A percentile compares a stretch with the other conserved stretches of the same genome.
These are phyloP conservation scores for Arthroderma uncinatum DNA, from an alignment of 2,329 filamentous ascomycete genomes.

Conservation along the genomic window DNA sequence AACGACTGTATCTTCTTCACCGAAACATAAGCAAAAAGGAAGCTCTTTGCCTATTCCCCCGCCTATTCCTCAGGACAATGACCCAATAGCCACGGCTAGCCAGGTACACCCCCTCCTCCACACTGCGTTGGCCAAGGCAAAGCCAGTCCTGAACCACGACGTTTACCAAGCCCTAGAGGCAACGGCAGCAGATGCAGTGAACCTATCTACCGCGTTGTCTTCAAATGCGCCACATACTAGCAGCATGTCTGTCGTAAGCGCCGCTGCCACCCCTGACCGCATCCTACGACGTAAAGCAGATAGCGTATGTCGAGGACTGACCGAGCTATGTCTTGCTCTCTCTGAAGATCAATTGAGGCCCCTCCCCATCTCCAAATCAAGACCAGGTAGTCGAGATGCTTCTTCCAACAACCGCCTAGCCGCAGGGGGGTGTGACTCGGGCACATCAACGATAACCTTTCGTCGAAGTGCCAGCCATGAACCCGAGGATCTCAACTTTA, in stretches of 20 bases:
- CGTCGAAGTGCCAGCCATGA: constrained; percentile 32
- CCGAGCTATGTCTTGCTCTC: constrained; percentile 79
- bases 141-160: constrained; percentile 54
- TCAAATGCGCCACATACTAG: constrained; percentile 50
- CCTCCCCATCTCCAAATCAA: constrained; percentile 18
- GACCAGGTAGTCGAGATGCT: constrained; percentile 23
- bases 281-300: constrained; percentile 84
- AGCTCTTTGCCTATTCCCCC: constrained; percentile 28
- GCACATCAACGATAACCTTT: constrained; percentile 23
- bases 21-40: constrained; percentile 55
- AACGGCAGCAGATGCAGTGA: constrained; percentile 68
- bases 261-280: constrained; percentile 51
- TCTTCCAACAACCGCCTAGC: constrained; percentile 14
- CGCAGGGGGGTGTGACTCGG: constrained; percentile 19
- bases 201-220: constrained; percentile 67
- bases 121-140: constrained; percentile 69
- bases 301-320: constrained; percentile 81
- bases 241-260: constrained; percentile 28
- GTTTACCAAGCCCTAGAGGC: constrained; percentile 71
- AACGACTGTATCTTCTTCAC: constrained; percentile 83
- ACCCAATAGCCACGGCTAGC: constrained; percentile 33
- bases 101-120: constrained; percentile 68
- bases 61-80: constrained; percentile 25
- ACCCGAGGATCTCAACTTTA: constrained; percentile 21
- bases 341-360: constrained; percentile 44